Evolutionary conservation across 1,284 basidiomycete genomes (phyloP), one percentile per base, ranked within the genome.

Genomic region (Ceratobasidium sp.): DNA sequence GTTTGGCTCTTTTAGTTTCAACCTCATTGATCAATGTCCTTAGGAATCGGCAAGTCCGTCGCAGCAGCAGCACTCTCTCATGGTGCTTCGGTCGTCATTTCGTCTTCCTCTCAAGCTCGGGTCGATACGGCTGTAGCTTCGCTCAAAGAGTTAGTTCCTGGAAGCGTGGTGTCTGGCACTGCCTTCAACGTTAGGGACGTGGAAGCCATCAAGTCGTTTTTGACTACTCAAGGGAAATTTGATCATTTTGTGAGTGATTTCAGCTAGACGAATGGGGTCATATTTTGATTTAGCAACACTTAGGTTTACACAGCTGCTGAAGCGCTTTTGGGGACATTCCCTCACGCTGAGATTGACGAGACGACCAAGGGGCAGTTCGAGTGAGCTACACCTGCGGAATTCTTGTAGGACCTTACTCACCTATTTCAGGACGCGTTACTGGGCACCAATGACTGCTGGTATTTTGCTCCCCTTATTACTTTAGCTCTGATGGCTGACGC

Each of bases 81-180:
- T 46, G 72, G 72, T 1, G 72, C 72, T 16, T 38, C 38, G 1
- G 72, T 73, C 18, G 32, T 69, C 14, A 70, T 73, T 13, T 41
- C 66, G 11, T 70, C 64, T 16, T 69, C 64, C 16, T 58, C 28
- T 9, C 58, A 57, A 41, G 66, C 21, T 16, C 54, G 55, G n/a
- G 66, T 73, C 1, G 50, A 59, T 16, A 23, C 46, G 1, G 66
- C 73, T 52, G 58, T 73, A 13, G 28, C 46, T 18, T n/a, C 14
- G 1, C 49, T 73, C 11, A 50, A 35, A 26, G 35, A 4, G 4
- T 38, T 11, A 38, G 57, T 49, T 9, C 16, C n/a, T 35, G 54
- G 30, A 4, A 13, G 13, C 6, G 38, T 5, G 9, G 52, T 55
- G 4, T 21, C 32, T 9, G 64, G 64, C 8, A 21, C 52, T 2